phyloP scores from a whole-genome alignment of 2,329 filamentous ascomycete species.

The Cordyceps cicadae region DNA sequence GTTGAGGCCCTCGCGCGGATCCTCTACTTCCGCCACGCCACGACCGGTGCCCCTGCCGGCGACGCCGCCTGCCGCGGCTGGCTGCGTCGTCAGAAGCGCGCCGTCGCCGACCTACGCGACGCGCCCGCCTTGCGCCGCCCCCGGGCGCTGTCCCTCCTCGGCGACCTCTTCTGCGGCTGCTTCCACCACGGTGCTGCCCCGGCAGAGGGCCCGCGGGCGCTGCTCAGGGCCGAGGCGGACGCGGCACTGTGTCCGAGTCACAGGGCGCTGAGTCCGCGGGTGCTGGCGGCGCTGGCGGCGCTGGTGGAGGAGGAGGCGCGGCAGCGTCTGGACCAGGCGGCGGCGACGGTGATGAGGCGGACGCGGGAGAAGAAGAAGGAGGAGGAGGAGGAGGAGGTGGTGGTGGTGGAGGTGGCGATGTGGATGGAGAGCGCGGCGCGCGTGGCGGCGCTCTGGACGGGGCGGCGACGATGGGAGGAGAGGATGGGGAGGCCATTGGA shows the following conservation, averaged over 20 bases:
- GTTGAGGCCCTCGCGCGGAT: slow-evolving; percentile 4
- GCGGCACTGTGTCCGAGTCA: slow-evolving; percentile 36
- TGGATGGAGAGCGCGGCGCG: slow-evolving; percentile 23
- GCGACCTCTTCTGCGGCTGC: slow-evolving; percentile 12
- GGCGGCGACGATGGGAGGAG: slow-evolving; percentile 24
- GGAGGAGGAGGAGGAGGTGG: neutral
- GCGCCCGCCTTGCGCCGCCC: neutral
- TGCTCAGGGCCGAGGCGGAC: slow-evolving; percentile 16
- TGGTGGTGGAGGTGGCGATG: slow-evolving; percentile 17
- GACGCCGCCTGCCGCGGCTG: neutral
- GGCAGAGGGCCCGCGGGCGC: slow-evolving; percentile 2
- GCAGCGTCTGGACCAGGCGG: slow-evolving; percentile 12
- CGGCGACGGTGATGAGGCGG: neutral
- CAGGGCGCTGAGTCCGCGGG: slow-evolving; percentile 30
- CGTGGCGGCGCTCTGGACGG: slow-evolving; percentile 33
- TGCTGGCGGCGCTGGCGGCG: slow-evolving; percentile 37
- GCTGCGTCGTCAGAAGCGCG: neutral
- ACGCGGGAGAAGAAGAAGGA: neutral
- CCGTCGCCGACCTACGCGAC: neutral
- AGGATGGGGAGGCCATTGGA: slow-evolving; percentile 8
- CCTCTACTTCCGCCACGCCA: neutral
- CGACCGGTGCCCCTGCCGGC: neutral
- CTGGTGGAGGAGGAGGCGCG: slow-evolving; percentile 35
- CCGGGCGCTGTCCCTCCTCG: neutral
- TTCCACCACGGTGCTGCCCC: slow-evolving; percentile 24